phyloP scores from a whole-genome alignment of 352 stramenopile species.

The Phytophthora fragariaefolia region DNA sequence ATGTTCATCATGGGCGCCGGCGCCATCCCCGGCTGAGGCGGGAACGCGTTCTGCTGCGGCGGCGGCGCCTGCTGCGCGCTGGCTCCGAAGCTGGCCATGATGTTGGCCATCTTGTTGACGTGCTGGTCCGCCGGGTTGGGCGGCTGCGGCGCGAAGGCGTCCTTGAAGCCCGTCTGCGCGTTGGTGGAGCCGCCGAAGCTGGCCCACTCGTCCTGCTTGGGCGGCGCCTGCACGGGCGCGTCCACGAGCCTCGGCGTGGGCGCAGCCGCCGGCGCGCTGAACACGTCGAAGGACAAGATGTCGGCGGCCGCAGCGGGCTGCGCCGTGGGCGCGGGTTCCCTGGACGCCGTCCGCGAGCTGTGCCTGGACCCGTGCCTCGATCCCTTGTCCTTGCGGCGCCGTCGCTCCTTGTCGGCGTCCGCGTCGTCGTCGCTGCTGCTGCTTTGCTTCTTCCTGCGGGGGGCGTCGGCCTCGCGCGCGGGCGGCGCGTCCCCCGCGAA shows the following conservation, averaged over 20 bases:
- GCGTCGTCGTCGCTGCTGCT: constrained; percentile 60
- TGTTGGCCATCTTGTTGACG: constrained; percentile 84
- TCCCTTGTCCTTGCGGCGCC: constrained; percentile 29
- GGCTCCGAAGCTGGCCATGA: constrained; percentile 86
- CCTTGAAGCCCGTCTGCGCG: constrained; percentile 40
- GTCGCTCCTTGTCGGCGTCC: constrained; percentile 30
- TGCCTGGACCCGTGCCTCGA: constrained; percentile 39
- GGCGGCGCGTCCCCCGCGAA: constrained; percentile 57
- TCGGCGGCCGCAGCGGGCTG: constrained; percentile 44
- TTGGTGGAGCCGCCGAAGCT: constrained; percentile 66
- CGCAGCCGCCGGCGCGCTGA: constrained; percentile 42
- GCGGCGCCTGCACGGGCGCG: constrained; percentile 12
- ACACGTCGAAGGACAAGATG: constrained; percentile 81
- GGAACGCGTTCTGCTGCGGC: constrained; percentile 45
- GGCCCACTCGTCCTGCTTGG: constrained; percentile 78
- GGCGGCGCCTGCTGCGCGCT: constrained; percentile 28
- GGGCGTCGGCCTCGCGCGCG: constrained; percentile 15
- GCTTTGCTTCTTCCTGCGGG: constrained; percentile 44
- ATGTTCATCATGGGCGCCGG: constrained; percentile 54
- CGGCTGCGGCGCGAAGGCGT: constrained; percentile 53
- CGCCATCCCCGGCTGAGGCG: constrained; percentile 55
- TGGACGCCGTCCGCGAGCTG: constrained; percentile 44
- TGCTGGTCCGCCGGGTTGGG: constrained; percentile 56
- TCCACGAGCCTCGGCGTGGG: constrained; percentile 30
- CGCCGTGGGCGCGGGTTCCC: constrained; percentile 42